Evolutionary conservation across 164 flowering plant species (phyloP).

Genomic region (Echeveria elegans): DNA sequence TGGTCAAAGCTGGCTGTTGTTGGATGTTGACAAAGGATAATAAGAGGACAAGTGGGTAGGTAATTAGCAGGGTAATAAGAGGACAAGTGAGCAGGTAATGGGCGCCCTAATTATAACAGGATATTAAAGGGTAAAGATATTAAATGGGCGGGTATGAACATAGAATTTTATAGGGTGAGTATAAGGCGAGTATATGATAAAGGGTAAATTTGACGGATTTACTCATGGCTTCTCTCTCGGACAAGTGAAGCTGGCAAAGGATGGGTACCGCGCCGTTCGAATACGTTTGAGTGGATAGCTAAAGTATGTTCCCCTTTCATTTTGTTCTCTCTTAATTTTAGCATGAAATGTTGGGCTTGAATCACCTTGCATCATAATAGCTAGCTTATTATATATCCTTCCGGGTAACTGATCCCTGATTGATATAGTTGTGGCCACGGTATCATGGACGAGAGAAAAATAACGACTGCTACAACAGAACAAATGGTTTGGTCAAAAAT

Average conservation of each 20-base stretch:
- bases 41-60: too few species aligned
- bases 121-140: too few species aligned
- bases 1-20: too few species aligned
- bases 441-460: not conserved
- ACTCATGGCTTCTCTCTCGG: conserved; percentile 92
- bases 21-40: too few species aligned
- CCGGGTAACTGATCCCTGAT: not conserved
- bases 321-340: too few species aligned
- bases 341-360: not conserved
- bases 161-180: too few species aligned
- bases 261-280: conserved; percentile 90
- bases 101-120: too few species aligned
- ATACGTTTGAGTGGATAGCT: conserved; percentile 88
- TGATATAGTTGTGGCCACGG: not conserved
- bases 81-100: too few species aligned
- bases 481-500: not conserved
- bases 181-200: too few species aligned
- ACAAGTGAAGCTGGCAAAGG: conserved; percentile 95
- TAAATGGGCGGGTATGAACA: too few species aligned
- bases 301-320: conserved; percentile 41
- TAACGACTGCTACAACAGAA: not conserved
- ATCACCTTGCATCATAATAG: not conserved
- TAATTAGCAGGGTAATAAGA: too few species aligned
- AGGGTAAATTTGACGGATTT: too few species aligned
- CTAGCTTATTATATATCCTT: not conserved